Conservation (phyloP, 1,139 yeast genomes). For the Sugiyamaella castrensis region DNA sequence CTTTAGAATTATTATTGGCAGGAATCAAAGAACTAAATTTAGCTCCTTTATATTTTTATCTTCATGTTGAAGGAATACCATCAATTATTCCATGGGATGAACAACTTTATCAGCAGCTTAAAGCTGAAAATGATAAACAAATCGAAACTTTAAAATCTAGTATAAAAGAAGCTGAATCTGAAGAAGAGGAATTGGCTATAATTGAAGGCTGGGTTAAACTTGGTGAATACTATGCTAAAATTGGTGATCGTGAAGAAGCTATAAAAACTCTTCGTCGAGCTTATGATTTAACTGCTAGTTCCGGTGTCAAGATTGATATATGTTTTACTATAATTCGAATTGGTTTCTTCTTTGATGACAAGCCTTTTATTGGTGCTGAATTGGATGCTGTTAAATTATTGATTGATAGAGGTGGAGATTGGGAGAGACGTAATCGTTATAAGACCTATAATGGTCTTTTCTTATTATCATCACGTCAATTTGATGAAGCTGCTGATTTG, state of each 20-base stretch:
- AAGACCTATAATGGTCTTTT: conserved; percentile 90
- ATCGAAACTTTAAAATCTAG: conserved; percentile 57
- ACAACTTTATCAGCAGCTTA: conserved; percentile 49
- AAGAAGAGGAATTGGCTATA: conserved; percentile 84
- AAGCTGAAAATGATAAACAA: conserved; percentile 52
- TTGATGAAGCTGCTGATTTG: conserved; percentile 75
- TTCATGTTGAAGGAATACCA: conserved; percentile 51
- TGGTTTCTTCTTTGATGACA: conserved; percentile 85
- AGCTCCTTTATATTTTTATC: conserved; percentile 81
- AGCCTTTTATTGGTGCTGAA: conserved; percentile 62
- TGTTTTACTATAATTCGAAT: conserved; percentile 76
- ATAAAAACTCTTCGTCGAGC: conserved; percentile 69
- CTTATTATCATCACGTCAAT: conserved; percentile 79
- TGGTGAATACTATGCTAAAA: conserved; percentile 83
- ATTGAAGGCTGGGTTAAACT: conserved; percentile 73
- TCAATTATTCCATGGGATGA: conserved; percentile 53
- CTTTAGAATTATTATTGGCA: conserved; percentile 48
- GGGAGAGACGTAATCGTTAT: conserved; percentile 96
- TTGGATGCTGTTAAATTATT: conserved; percentile 68
- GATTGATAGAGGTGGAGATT: conserved; percentile 96
- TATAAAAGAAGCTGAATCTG: conserved; percentile 75
- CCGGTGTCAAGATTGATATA: conserved; percentile 88
- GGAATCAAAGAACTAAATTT: conserved; percentile 59
- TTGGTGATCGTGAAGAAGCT: conserved; percentile 81
- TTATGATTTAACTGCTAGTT: conserved; percentile 65